These are phyloP conservation scores for Multifurca ochricompacta DNA, from an alignment of 768 basidiomycete genomes.

Conservation along the genomic window DNA sequence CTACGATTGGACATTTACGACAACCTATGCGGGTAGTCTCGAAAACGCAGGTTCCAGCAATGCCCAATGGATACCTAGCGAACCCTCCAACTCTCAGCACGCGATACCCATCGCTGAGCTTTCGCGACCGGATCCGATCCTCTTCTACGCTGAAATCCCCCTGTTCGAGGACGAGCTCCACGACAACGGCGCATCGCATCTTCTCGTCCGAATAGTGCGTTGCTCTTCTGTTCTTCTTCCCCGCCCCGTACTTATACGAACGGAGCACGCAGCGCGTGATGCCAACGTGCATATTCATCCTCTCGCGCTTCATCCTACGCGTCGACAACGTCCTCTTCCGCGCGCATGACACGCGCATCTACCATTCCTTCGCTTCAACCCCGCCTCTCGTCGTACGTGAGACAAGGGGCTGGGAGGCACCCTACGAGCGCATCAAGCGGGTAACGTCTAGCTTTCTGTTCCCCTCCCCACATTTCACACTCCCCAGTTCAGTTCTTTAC, in stretches of 20 bases:
- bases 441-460: conserved; percentile 35
- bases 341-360: conserved; percentile 80
- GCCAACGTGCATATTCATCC: conserved; percentile 89
- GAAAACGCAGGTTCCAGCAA: conserved; percentile 20
- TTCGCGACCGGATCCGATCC: conserved; percentile 85
- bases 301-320: conserved; percentile 84
- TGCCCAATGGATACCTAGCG: conserved; percentile 44
- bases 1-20: conserved; percentile 98
- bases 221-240: not conserved
- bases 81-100: conserved; percentile 49
- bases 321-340: conserved; percentile 95
- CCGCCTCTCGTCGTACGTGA: conserved; percentile 69
- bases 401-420: conserved; percentile 83
- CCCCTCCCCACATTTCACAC: not conserved
- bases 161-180: conserved; percentile 96
- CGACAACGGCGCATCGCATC: conserved; percentile 86
- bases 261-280: conserved; percentile 70
- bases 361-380: conserved; percentile 65
- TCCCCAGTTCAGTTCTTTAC: not conserved
- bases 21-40: conserved; percentile 66
- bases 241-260: not conserved
- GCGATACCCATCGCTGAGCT: conserved; percentile 79
- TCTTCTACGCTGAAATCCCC: conserved; percentile 96
- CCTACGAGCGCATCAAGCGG: conserved; percentile 71
- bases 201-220: conserved; percentile 83